phyloP scores from a whole-genome alignment of 306 rosid species.

The Vachellia collinsii region DNA sequence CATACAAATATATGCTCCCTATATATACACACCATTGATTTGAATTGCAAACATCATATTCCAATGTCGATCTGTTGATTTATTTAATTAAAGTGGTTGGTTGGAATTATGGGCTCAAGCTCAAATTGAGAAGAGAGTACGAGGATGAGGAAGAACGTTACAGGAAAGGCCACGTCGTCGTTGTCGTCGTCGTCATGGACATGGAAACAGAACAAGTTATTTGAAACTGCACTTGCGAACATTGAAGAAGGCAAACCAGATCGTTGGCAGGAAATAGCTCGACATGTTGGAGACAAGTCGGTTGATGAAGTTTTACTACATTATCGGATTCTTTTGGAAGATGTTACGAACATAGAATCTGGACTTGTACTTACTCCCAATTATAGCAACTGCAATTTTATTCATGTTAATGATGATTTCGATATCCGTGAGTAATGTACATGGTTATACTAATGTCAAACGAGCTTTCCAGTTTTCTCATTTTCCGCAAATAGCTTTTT shows the following conservation, averaged over 20 bases:
- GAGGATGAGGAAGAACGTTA: not conserved
- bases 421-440: not conserved
- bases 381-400: not conserved
- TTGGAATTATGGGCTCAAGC: not conserved
- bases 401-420: not conserved
- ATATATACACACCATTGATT: not conserved
- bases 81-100: not conserved
- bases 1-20: not conserved
- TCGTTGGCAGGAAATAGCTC: slow-evolving; percentile 55
- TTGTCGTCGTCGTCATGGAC: slow-evolving; percentile 44
- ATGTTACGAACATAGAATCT: slow-evolving; percentile 48
- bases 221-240: slow-evolving; percentile 57
- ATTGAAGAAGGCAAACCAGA: slow-evolving; percentile 51
- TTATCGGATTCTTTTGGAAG: slow-evolving; percentile 50
- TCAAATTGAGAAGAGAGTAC: not conserved
- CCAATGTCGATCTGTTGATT: not conserved
- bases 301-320: slow-evolving; percentile 47
- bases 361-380: slow-evolving; percentile 46
- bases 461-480: not conserved
- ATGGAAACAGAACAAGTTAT: slow-evolving; percentile 50
- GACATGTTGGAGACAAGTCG: slow-evolving; percentile 47
- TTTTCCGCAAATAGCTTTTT: too few relatives aligned
- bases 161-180: not conserved
- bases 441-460: too few relatives aligned
- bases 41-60: not conserved